Evolutionary conservation across 1,284 basidiomycete genomes (phyloP), one percentile per base, ranked within the genome.

Genomic region (Polyporus tsugae): DNA sequence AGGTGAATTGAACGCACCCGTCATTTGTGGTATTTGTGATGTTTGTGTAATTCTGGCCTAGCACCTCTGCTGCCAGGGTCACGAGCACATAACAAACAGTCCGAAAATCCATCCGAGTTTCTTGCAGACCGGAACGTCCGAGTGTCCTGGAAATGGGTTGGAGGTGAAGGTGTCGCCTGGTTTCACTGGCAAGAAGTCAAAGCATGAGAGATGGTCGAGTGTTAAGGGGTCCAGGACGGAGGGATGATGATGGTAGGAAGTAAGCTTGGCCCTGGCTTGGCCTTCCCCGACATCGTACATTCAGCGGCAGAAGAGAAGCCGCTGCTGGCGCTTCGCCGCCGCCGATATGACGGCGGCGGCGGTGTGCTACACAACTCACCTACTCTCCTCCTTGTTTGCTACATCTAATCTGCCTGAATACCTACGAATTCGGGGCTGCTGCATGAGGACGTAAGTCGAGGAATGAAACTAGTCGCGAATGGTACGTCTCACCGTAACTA

Each of bases 11-110:
- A 29, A 46, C 72, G 17, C 38, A 73, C 72, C 72, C 72, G 64
- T 73, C 70, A 36, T 70, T 67, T 5, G 67, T 68, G 7, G 53
- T 35, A 25, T 67, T 71, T 13, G 66, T 68, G 2, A 39, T 17
- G 29, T 67, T 71, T 10, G 65, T 52, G 7, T 1, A 25, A 15
- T 62, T 64, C 35, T 71, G 67, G 9, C 63, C 67, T 4, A 73
- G 42, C 7, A 44, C 62, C 13, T 59, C 57, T 11, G 36, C 63
- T 17, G 59, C 53, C 1, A 67, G 46, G n/a, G 41, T 38, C 38
- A 67, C 35, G 9, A 73, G 42, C 15, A 71, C 53, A 25, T 62
- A 64, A 1, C 64, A 46, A 0, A 60, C 10, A 13, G 57, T 22
- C 2, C 64, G 67, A 19, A 22, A 38, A 44, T 70, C 57, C 70